Conservation (phyloP, 768 basidiomycete species). For the Wakefieldia striispora region DNA sequence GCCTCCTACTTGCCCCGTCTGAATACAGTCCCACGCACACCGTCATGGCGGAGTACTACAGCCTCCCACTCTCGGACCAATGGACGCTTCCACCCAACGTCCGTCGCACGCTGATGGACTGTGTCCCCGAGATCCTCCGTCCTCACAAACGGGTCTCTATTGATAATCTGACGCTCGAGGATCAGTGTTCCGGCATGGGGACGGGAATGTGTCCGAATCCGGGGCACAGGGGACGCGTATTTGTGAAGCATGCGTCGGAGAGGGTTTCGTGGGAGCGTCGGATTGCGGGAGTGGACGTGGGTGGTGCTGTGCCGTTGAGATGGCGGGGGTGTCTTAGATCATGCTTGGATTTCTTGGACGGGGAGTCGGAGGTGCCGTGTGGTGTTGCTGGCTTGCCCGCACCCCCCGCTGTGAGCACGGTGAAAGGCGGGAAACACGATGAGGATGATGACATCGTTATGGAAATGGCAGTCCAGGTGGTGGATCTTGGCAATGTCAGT, state of each 20-base stretch:
- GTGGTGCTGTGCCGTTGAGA: slow-evolving; percentile 53
- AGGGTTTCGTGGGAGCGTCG: slow-evolving; percentile 61
- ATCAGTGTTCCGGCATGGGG: slow-evolving; percentile 25
- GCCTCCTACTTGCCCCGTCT: slow-evolving; percentile 34
- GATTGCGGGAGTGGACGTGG: slow-evolving; percentile 51
- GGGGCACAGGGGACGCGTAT: slow-evolving; percentile 34
- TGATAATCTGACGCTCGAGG: slow-evolving; percentile 4
- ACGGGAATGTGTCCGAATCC: slow-evolving; percentile 51
- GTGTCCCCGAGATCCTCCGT: slow-evolving; percentile 28
- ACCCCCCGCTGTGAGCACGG: background rate
- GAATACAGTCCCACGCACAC: slow-evolving; percentile 3
- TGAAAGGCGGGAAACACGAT: background rate
- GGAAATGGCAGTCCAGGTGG: slow-evolving; percentile 17
- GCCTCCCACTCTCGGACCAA: slow-evolving; percentile 30
- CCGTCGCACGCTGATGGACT: slow-evolving; percentile 24
- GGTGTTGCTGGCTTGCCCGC: background rate
- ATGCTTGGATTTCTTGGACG: slow-evolving; percentile 60
- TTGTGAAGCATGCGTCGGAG: slow-evolving; percentile 58
- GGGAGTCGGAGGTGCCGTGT: background rate
- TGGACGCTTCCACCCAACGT: slow-evolving; percentile 28
- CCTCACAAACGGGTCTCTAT: slow-evolving; percentile 21
- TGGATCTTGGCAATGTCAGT: slow-evolving; percentile 15
- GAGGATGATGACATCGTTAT: slow-evolving; percentile 13
- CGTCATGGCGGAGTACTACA: slow-evolving; percentile 25
- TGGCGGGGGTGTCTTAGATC: slow-evolving; percentile 70